Evolutionary conservation across 2,329 filamentous ascomycete genomes (phyloP).

Genomic region (Fusarium oxysporum): DNA sequence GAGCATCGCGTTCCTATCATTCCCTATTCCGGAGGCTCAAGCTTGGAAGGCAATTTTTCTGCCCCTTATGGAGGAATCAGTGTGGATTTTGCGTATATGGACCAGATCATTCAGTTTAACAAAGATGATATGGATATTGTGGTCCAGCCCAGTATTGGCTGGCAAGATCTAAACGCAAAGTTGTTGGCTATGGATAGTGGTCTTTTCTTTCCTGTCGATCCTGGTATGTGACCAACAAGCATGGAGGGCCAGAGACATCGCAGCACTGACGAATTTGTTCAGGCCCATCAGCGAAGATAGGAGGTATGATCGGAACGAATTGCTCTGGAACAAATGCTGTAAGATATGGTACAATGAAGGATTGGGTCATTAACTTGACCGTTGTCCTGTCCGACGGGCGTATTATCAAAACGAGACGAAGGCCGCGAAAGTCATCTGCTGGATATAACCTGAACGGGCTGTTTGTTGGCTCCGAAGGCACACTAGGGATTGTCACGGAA

Average conservation of each 20-base stretch:
- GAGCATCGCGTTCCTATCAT: constrained; percentile 86
- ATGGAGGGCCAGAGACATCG: not conserved
- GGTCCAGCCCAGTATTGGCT: constrained; percentile 91
- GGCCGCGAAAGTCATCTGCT: constrained; percentile 84
- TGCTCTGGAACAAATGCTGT: constrained; percentile 84
- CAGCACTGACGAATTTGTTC: not conserved
- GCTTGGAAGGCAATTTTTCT: constrained; percentile 90
- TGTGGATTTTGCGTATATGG: constrained; percentile 91
- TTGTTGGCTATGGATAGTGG: constrained; percentile 76
- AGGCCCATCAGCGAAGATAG: constrained; percentile 77
- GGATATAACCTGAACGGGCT: constrained; percentile 86
- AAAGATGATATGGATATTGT: constrained; percentile 92
- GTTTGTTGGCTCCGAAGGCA: constrained; percentile 86
- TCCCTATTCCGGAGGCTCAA: constrained; percentile 87
- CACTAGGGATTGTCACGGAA: constrained; percentile 83
- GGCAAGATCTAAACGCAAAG: constrained; percentile 86
- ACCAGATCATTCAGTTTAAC: constrained; percentile 81
- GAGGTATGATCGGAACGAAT: constrained; percentile 86
- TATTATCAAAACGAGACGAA: constrained; percentile 80
- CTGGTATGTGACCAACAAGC: constrained; percentile 60
- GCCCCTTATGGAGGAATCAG: constrained; percentile 88
- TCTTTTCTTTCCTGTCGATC: constrained; percentile 92
- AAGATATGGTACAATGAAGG: constrained; percentile 87
- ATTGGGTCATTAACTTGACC: constrained; percentile 86
- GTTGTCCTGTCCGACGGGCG: constrained; percentile 83